Evolutionary conservation across 2,329 filamentous ascomycete species (phyloP).

Genomic region (Sclerotinia subarctica): DNA sequence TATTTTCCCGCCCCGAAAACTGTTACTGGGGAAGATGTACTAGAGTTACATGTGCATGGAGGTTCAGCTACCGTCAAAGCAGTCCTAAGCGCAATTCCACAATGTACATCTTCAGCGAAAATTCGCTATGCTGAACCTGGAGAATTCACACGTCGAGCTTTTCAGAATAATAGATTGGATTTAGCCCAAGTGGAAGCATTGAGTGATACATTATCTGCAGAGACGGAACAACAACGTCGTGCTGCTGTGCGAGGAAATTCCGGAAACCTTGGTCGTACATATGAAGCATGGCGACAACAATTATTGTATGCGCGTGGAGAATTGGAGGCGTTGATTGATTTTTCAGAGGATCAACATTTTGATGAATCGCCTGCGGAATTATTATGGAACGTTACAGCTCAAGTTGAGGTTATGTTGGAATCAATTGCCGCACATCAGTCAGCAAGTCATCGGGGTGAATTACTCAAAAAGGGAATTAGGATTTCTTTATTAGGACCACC

Average conservation of each 20-base stretch:
- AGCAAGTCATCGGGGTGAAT: slow-evolving; percentile 77
- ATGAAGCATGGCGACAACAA: slow-evolving; percentile 76
- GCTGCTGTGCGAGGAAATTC: slow-evolving; percentile 78
- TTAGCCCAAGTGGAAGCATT: slow-evolving; percentile 76
- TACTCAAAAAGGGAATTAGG: slow-evolving; percentile 79
- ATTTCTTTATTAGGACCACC: slow-evolving; percentile 86
- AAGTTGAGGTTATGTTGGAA: slow-evolving; percentile 59
- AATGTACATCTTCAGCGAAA: slow-evolving; percentile 39
- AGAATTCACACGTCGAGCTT: slow-evolving; percentile 91
- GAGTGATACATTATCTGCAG: slow-evolving; percentile 59
- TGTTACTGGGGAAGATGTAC: slow-evolving; percentile 86
- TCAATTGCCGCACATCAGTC: slow-evolving; percentile 67
- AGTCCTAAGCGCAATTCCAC: slow-evolving; percentile 73
- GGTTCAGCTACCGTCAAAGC: slow-evolving; percentile 85
- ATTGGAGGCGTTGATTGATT: slow-evolving; percentile 93
- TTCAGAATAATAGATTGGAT: slow-evolving; percentile 80
- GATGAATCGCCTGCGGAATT: slow-evolving; percentile 78
- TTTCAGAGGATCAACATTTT: slow-evolving; percentile 95
- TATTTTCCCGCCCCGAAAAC: slow-evolving; percentile 79
- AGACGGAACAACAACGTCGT: slow-evolving; percentile 90
- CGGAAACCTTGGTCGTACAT: slow-evolving; percentile 66
- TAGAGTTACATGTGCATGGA: slow-evolving; percentile 94
- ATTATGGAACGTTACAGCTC: slow-evolving; percentile 62
- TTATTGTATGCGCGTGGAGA: slow-evolving; percentile 82
- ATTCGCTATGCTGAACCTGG: slow-evolving; percentile 91